phyloP scores from a whole-genome alignment of 768 basidiomycete genomes.

The Leccinum imitatum region DNA sequence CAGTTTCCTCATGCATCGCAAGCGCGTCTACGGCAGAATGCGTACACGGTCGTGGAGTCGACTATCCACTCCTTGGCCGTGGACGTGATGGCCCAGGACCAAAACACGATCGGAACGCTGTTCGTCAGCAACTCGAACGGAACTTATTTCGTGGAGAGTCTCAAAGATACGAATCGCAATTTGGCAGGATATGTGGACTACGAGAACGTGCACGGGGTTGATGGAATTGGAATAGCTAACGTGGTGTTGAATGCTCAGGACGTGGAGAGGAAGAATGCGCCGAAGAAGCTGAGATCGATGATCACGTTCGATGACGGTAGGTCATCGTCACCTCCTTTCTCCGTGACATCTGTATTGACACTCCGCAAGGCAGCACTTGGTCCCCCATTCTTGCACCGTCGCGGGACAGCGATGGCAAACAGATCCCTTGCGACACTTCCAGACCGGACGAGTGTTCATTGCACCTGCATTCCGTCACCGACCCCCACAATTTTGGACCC shows the following conservation, averaged over 20 bases:
- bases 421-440: constrained; percentile 32
- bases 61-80: too few relatives aligned
- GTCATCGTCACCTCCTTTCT: constrained; percentile 1
- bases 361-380: constrained; percentile 69
- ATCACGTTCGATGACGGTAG: constrained; percentile 90
- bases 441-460: constrained; percentile 51
- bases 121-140: constrained; percentile 97
- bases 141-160: constrained; percentile 88
- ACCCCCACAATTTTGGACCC: constrained; percentile 89
- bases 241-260: constrained; percentile 81
- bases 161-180: constrained; percentile 93
- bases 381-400: constrained; percentile 57
- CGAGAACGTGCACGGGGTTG: constrained; percentile 81
- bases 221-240: constrained; percentile 92
- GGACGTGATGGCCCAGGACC: too few relatives aligned
- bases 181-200: constrained; percentile 88
- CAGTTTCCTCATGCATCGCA: constrained; percentile 90
- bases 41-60: too few relatives aligned
- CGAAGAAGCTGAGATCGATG: constrained; percentile 69
- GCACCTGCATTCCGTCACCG: constrained; percentile 91
- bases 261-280: constrained; percentile 64
- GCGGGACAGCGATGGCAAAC: constrained; percentile 55
- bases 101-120: constrained; percentile 31
- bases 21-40: constrained; percentile 52
- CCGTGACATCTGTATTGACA: background rate